Conservation (phyloP, 768 basidiomycete genomes). For the Auriscalpium orientale region DNA sequence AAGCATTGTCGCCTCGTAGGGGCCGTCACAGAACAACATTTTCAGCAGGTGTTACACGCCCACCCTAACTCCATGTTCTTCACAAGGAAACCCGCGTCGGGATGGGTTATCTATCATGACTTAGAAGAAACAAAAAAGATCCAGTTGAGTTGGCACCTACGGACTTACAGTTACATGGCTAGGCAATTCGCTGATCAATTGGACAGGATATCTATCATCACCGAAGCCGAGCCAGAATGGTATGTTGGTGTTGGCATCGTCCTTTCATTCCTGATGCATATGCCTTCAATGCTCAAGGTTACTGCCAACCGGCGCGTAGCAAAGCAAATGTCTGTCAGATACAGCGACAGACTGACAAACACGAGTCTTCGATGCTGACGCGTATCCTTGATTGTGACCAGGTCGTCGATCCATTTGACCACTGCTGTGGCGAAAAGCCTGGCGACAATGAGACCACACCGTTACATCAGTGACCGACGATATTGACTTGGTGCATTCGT, state of each 20-base stretch:
- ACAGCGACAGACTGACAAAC: too few species aligned
- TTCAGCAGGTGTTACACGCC: slow-evolving; percentile 67
- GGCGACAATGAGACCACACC: too few species aligned
- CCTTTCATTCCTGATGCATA: too few species aligned
- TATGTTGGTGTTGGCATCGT: slow-evolving; percentile 16
- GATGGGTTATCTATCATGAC: slow-evolving; percentile 94
- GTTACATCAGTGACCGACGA: too few species aligned
- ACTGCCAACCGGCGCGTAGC: too few species aligned
- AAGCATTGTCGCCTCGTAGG: not conserved
- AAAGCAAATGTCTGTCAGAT: too few species aligned
- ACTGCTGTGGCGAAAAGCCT: too few species aligned
- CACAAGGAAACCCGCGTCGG: slow-evolving; percentile 81
- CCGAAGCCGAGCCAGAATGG: slow-evolving; percentile 96
- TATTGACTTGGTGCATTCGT: too few species aligned
- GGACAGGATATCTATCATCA: slow-evolving; percentile 79
- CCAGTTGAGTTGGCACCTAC: slow-evolving; percentile 45
- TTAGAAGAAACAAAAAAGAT: slow-evolving; percentile 95
- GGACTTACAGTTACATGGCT: not conserved
- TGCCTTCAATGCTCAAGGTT: too few species aligned
- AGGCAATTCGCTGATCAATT: slow-evolving; percentile 11
- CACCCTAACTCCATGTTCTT: slow-evolving; percentile 95
- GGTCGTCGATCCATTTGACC: too few species aligned
- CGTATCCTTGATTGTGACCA: too few species aligned
- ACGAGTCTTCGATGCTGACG: too few species aligned
- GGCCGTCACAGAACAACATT: slow-evolving; percentile 5